Conservation (phyloP, 352 stramenopile genomes). For the Globisporangium iwayamae region DNA sequence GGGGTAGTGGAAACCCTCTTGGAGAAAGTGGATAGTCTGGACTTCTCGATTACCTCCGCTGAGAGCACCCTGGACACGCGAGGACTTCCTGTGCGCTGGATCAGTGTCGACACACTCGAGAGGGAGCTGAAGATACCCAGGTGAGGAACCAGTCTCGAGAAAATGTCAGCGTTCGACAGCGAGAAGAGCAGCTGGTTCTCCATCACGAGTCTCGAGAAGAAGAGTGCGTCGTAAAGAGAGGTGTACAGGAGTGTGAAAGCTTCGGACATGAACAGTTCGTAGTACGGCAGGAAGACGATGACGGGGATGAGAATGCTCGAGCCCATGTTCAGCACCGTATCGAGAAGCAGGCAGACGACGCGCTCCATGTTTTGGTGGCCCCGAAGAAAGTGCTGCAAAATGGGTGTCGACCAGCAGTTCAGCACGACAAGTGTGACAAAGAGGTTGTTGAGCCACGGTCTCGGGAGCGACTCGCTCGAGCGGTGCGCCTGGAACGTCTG, state of each 20-base stretch:
- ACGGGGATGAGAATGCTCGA: conserved; percentile 10
- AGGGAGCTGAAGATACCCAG: conserved; percentile 21
- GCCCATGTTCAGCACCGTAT: conserved; percentile 14
- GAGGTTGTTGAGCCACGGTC: conserved; percentile 15
- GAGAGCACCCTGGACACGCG: too few relatives aligned
- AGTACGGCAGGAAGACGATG: conserved; percentile 12
- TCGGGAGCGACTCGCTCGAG: conserved; percentile 9
- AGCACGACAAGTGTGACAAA: conserved; percentile 2
- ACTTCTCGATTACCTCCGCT: too few relatives aligned
- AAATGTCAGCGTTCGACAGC: conserved; percentile 5
- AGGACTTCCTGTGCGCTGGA: neutral
- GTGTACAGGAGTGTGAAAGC: conserved; percentile 14
- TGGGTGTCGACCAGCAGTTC: conserved; percentile 14
- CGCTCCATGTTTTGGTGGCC: conserved; percentile 4
- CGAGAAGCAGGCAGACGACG: conserved; percentile 7
- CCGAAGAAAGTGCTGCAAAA: conserved; percentile 4
- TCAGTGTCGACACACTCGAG: neutral
- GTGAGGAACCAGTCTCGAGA: conserved; percentile 23
- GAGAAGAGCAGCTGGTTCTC: conserved; percentile 25
- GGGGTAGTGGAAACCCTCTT: too few relatives aligned
- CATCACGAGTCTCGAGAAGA: conserved; percentile 20
- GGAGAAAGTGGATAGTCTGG: too few relatives aligned
- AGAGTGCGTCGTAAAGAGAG: conserved; percentile 20
- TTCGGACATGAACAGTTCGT: conserved; percentile 8
- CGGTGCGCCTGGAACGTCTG: conserved; percentile 9